phyloP scores from a whole-genome alignment of 495 filamentous ascomycete species.

The Margaritispora aquatica region DNA sequence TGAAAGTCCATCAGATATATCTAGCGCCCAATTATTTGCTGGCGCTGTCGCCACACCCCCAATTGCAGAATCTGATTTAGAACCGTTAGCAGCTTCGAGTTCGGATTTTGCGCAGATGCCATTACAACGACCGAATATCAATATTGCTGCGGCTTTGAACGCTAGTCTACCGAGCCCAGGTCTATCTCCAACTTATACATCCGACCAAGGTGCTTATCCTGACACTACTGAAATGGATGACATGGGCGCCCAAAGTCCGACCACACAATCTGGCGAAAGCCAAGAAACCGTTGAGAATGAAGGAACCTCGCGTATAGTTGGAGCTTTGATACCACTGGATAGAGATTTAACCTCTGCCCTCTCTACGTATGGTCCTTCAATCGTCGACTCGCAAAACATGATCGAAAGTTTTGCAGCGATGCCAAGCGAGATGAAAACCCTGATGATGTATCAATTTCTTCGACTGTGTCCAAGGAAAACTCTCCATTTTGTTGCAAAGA shows the following conservation, averaged over 20 bases:
- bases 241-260: constrained; percentile 3
- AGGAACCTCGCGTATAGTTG: constrained; percentile 4
- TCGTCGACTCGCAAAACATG: constrained; percentile 66
- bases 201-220: constrained; percentile 36
- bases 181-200: constrained; percentile 83
- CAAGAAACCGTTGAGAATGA: constrained; percentile 21
- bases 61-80: constrained; percentile 45
- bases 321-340: not conserved
- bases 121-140: constrained; percentile 40
- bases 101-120: constrained; percentile 32
- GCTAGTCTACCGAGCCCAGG: constrained; percentile 92
- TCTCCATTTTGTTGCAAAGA: constrained; percentile 82
- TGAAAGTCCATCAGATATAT: constrained; percentile 37
- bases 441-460: constrained; percentile 93
- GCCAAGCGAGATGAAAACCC: constrained; percentile 80
- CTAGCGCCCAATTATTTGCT: constrained; percentile 38
- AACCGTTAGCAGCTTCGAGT: constrained; percentile 40
- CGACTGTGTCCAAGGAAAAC: constrained; percentile 84
- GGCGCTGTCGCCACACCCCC: constrained; percentile 51
- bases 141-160: constrained; percentile 67
- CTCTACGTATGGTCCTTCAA: constrained; percentile 36
- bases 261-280: constrained; percentile 18
- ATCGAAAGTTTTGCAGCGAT: constrained; percentile 87
- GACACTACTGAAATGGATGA: constrained; percentile 11
- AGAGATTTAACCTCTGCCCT: constrained; percentile 13